Percentiles rank a stretch among this genome's conserved stretches.
Conservation (phyloP, 208 protist genomes). For the Trypanosoma cruzi region DNA sequence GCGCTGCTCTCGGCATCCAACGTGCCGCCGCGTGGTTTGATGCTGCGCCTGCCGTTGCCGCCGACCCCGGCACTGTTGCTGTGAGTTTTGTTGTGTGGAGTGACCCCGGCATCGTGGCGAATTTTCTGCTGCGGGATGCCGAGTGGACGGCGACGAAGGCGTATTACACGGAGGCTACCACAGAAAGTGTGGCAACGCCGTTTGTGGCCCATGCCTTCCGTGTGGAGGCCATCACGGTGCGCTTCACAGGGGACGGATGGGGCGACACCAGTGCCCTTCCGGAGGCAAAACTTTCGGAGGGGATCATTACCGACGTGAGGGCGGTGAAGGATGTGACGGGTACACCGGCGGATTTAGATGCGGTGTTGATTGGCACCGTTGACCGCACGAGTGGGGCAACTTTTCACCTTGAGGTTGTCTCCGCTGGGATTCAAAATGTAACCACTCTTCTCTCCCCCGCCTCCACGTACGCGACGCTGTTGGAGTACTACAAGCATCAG, state of each 20-base stretch:
- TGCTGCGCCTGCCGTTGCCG: background rate
- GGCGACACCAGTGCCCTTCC: background rate
- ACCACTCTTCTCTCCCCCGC: background rate
- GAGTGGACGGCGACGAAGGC: constrained; percentile 10
- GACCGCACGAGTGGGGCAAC: background rate
- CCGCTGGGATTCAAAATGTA: constrained; percentile 15
- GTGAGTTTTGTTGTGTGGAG: constrained; percentile 16
- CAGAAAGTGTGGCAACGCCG: background rate
- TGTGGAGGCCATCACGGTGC: background rate
- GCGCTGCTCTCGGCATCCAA: background rate
- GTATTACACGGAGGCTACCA: background rate
- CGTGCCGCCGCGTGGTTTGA: constrained; percentile 14
- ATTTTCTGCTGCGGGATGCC: background rate
- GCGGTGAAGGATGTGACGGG: constrained; percentile 14
- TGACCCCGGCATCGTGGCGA: constrained; percentile 13
- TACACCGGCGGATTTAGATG: background rate
- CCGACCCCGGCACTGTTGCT: background rate
- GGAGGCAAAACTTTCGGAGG: background rate
- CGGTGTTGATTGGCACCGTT: background rate
- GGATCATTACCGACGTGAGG: constrained; percentile 7
- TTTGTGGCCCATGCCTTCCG: constrained; percentile 8
- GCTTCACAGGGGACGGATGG: background rate
- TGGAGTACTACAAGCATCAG: background rate
- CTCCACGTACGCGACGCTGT: background rate
- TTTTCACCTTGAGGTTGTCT: background rate